Evolutionary conservation across 208 protist species (phyloP).

Genomic region (Acanthamoeba divionensis): DNA sequence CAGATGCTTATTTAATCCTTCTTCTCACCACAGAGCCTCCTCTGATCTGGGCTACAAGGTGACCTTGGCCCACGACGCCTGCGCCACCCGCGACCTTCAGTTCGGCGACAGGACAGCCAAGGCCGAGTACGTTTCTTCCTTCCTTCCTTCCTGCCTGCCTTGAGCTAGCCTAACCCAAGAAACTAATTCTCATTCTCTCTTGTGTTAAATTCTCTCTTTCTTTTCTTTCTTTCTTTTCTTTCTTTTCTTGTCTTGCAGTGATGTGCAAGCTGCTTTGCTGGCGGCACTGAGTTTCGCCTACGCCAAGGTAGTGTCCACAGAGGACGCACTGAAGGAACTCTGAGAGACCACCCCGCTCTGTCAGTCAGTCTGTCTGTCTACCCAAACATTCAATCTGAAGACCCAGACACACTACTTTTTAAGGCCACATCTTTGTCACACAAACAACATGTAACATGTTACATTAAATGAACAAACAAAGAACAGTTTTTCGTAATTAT

Average conservation of each 20-base stretch:
- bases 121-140: not conserved
- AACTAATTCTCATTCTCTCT: too few species aligned
- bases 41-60: conserved; percentile 38
- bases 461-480: too few species aligned
- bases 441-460: too few species aligned
- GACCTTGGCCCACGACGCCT: not conserved
- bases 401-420: too few species aligned
- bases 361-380: too few species aligned
- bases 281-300: conserved; percentile 29
- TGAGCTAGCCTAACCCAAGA: too few species aligned
- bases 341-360: too few species aligned
- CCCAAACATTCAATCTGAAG: too few species aligned
- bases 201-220: not conserved
- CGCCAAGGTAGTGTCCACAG: conserved; percentile 40
- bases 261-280: conserved; percentile 46
- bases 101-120: not conserved
- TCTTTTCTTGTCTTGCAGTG: not conserved
- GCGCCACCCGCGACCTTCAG: conserved; percentile 46
- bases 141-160: too few species aligned
- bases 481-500: too few species aligned
- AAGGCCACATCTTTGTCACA: too few species aligned
- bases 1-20: too few species aligned
- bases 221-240: not conserved
- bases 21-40: not conserved
- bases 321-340: not conserved